A percentile compares a stretch with the other conserved stretches of the same genome.
Evolutionary conservation across 208 protist species (phyloP).

Genomic region (Paratrypanosoma confusum): DNA sequence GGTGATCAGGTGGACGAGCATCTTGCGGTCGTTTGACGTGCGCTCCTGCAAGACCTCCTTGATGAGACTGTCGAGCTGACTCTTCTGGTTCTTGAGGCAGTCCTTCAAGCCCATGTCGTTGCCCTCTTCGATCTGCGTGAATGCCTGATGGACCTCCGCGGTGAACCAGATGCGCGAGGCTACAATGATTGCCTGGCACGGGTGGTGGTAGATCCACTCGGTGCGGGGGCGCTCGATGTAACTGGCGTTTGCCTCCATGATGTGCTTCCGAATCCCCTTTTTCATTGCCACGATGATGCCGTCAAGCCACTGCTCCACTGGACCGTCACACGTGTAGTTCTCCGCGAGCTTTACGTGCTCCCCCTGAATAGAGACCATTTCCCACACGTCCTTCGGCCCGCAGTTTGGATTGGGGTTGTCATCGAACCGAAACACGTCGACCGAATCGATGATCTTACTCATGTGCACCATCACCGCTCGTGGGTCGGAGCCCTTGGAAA

Average conservation of each 20-base stretch:
- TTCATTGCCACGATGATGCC: conserved; percentile 84
- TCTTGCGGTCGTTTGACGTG: conserved; percentile 90
- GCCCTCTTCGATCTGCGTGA: conserved; percentile 96
- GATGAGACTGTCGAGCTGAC: conserved; percentile 90
- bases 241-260: conserved; percentile 84
- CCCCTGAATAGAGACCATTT: conserved; percentile 90
- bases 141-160: conserved; percentile 95
- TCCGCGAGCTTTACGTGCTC: conserved; percentile 92
- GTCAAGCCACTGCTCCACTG: conserved; percentile 96
- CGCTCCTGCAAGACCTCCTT: conserved; percentile 90
- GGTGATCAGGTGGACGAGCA: conserved; percentile 97
- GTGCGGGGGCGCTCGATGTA: conserved; percentile 95
- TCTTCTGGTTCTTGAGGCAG: conserved; percentile 93
- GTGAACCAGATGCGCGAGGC: conserved; percentile 96
- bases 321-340: conserved; percentile 86
- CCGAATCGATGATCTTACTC: conserved; percentile 94
- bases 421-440: conserved; percentile 86
- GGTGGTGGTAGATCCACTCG: conserved; percentile 96
- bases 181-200: conserved; percentile 93
- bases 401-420: conserved; percentile 43
- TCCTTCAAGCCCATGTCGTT: conserved; percentile 98
- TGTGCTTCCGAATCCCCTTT: conserved; percentile 69
- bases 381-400: conserved; percentile 68
- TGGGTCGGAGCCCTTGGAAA: conserved; percentile 94
- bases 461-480: conserved; percentile 93